A percentile compares a stretch with the other conserved stretches of the same genome.
Evolutionary conservation across 2,329 filamentous ascomycete species (phyloP).

Genomic region (Fusarium robinianum): DNA sequence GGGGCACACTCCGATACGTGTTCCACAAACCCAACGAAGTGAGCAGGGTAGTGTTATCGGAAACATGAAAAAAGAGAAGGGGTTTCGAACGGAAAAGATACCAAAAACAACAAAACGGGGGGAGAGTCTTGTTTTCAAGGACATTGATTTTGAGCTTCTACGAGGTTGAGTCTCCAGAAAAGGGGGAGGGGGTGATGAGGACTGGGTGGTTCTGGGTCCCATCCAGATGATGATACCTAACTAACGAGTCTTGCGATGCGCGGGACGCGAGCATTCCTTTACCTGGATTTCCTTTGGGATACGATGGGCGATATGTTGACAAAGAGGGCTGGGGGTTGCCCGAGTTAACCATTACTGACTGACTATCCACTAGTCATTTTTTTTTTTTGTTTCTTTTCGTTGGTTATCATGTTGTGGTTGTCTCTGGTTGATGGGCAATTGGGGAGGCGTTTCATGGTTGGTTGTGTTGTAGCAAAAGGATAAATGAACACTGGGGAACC

Average conservation of each 20-base stretch:
- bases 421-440: constrained; percentile 2
- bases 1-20: constrained; percentile 1
- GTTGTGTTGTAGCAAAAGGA: constrained; percentile 20
- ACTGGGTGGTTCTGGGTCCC: no score
- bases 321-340: constrained; percentile 1
- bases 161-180: background rate
- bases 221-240: constrained; percentile 21
- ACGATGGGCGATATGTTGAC: constrained; percentile 8
- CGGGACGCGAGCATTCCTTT: constrained; percentile 11
- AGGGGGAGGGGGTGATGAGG: constrained; percentile 2
- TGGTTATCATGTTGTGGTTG: no score
- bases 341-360: constrained; percentile 11
- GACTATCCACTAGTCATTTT: constrained; percentile 10
- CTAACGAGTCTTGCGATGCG: constrained; percentile 12
- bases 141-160: constrained; percentile 6
- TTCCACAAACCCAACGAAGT: background rate
- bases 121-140: background rate
- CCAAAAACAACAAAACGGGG: constrained; percentile 7
- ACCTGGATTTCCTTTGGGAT: constrained; percentile 6
- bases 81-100: constrained; percentile 6
- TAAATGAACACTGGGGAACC: no score
- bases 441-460: constrained; percentile 24
- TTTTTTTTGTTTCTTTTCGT: constrained; percentile 10
- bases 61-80: constrained; percentile 4
- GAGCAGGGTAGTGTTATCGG: background rate